Base-by-base conservation (phyloP, 1,139 yeast species). In the Scheffersomyces quercinus region DNA sequence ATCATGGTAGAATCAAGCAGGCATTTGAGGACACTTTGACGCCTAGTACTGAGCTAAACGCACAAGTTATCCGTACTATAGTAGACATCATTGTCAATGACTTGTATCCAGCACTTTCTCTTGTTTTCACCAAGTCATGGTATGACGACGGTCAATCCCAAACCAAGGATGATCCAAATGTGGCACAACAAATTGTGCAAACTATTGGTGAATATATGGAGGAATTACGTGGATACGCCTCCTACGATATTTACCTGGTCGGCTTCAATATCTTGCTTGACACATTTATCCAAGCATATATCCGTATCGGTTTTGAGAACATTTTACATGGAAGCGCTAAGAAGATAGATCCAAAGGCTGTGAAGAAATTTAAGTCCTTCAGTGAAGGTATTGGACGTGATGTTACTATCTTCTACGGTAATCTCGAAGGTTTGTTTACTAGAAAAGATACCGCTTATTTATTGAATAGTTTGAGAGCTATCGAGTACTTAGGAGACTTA, bases 1-100 rank as follows among this genome's bases (percentile, higher is more conserved):
- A 86, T 62, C 81, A 81, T 45, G 68, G 68, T 4, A 68, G 76
- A 40, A 83, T 88, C 42, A 73, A 76, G 13, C 70, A 71, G 28
- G 77, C 81, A 9, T 75, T 87, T 54, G 86, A 83, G 47, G 77
- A 73, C 40, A 85, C 85, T 0, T 75, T 84, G 45, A 85, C 83
- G 45, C 95, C 95, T 5, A 86, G 85, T 59, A 87, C 89, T 3
- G 85, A 83, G 40, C 77, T 88, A 36, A 88, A 90, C 40, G 88
- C 86, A 39, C 77, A 78, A 51, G 80, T 90, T 46, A 77, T 87
- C 43, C 71, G 79, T 44, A 82, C 83, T 5, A 68, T 88, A 37
- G 77, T 83, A 36, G 80, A 77, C 29, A 81, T 90, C 28, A 83
- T 89, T 39, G 79, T 85, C 56, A 86, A 84, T 53, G 97, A 90